Conservation (phyloP, 202 grass and related monocot genomes). For the Schoenoplectus triqueter region DNA sequence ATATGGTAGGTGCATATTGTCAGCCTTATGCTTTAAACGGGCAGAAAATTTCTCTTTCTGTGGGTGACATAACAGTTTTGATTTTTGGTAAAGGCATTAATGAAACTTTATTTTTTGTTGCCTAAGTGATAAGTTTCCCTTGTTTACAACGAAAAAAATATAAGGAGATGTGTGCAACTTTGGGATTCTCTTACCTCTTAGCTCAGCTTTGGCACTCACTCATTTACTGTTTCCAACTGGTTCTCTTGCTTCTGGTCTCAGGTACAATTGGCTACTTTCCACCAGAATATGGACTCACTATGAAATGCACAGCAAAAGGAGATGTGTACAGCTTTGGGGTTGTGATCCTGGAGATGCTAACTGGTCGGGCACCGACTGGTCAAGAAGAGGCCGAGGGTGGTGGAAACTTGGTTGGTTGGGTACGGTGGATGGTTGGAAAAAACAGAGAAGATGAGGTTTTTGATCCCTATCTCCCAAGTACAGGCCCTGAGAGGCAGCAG, state of each 20-base stretch:
- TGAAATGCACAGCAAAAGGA: slow-evolving; percentile 83
- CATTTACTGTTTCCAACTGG: neutral
- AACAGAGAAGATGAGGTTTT: slow-evolving; percentile 67
- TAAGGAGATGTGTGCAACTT: no score
- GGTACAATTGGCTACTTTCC: slow-evolving; percentile 94
- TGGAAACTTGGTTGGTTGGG: slow-evolving; percentile 89
- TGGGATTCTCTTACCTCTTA: no score
- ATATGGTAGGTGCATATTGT: neutral
- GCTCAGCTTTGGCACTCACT: neutral
- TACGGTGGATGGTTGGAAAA: slow-evolving; percentile 68
- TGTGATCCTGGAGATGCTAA: slow-evolving; percentile 91
- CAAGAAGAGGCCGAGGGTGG: slow-evolving; percentile 89
- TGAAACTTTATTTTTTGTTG: neutral
- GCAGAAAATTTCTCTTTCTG: neutral
- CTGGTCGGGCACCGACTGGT: slow-evolving; percentile 76
- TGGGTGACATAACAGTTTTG: neutral
- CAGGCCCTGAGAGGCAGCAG: slow-evolving; percentile 58
- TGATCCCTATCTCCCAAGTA: slow-evolving; percentile 63
- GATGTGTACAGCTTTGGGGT: slow-evolving; percentile 95
- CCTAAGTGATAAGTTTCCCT: neutral
- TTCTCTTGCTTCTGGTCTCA: neutral
- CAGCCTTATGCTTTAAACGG: neutral
- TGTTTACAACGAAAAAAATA: neutral
- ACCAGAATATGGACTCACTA: slow-evolving; percentile 84
- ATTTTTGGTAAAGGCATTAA: neutral